Evolutionary conservation across 2,329 filamentous ascomycete species (phyloP).

Genomic region (Monascus ruber): DNA sequence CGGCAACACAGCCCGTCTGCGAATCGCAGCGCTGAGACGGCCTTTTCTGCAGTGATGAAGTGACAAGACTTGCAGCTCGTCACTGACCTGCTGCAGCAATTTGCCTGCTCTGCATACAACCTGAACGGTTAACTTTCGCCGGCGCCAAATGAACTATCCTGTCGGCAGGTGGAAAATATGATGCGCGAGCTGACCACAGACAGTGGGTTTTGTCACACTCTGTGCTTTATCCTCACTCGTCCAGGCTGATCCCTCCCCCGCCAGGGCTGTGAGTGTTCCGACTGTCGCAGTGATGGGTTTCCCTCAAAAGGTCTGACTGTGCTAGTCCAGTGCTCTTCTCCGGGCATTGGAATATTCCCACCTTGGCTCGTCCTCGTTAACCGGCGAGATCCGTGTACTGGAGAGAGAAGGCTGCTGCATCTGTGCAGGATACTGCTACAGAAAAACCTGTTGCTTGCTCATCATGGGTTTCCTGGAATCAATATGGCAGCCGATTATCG

Average conservation of each 20-base stretch:
- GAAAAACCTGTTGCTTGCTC: neutral
- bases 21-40: constrained; percentile 11
- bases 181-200: neutral
- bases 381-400: neutral
- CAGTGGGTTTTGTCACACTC: constrained; percentile 21
- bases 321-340: too few species aligned
- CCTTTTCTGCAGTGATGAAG: constrained; percentile 4
- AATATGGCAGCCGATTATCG: constrained; percentile 15
- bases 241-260: constrained; percentile 4
- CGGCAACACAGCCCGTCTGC: constrained; percentile 8
- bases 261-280: neutral
- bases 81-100: constrained; percentile 8
- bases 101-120: neutral
- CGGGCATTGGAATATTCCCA: too few species aligned
- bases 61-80: constrained; percentile 24
- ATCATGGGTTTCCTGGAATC: constrained; percentile 18
- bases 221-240: constrained; percentile 17
- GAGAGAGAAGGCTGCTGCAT: neutral
- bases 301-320: constrained; percentile 20
- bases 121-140: neutral
- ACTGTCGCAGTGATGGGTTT: constrained; percentile 4
- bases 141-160: too few species aligned
- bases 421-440: too few species aligned
- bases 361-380: neutral
- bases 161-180: neutral